Percentiles rank a stretch among this genome's conserved stretches.
Evolutionary conservation across 805 yeast species (phyloP).

Genomic region (Spathaspora passalidarum): DNA sequence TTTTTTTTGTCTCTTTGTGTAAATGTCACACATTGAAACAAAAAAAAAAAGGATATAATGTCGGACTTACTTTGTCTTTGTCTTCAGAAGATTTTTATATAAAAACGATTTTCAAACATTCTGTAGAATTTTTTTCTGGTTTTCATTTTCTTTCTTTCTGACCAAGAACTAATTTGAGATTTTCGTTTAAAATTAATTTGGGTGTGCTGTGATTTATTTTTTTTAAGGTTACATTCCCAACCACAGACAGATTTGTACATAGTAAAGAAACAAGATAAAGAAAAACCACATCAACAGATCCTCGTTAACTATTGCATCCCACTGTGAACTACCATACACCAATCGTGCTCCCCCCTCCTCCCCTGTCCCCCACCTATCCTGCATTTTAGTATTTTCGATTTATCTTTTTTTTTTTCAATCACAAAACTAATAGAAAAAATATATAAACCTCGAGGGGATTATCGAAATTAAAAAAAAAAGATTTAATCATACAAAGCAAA

Average conservation of each 20-base stretch:
- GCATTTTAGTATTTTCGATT: background rate
- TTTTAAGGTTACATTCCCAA: background rate
- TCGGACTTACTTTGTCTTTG: background rate
- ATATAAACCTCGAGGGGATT: background rate
- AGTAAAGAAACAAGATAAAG: background rate
- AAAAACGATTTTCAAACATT: background rate
- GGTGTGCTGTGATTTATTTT: background rate
- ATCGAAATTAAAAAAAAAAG: background rate
- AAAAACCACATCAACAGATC: background rate
- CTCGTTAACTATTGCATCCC: background rate
- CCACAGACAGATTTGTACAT: background rate
- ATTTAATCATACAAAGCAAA: background rate
- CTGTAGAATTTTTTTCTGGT: background rate
- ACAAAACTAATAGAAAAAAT: background rate
- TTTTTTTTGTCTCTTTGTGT: background rate
- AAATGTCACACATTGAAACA: background rate
- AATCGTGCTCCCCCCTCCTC: background rate
- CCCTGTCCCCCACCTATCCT: too few species aligned
- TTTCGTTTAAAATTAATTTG: background rate
- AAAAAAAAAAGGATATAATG: background rate
- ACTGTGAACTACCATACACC: background rate
- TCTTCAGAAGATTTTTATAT: background rate
- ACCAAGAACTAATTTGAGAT: too few species aligned
- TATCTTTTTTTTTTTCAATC: background rate
- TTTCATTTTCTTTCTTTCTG: background rate